These are phyloP conservation scores for Pleurotus sapidus DNA, from an alignment of 768 basidiomycete genomes.

Conservation along the genomic window DNA sequence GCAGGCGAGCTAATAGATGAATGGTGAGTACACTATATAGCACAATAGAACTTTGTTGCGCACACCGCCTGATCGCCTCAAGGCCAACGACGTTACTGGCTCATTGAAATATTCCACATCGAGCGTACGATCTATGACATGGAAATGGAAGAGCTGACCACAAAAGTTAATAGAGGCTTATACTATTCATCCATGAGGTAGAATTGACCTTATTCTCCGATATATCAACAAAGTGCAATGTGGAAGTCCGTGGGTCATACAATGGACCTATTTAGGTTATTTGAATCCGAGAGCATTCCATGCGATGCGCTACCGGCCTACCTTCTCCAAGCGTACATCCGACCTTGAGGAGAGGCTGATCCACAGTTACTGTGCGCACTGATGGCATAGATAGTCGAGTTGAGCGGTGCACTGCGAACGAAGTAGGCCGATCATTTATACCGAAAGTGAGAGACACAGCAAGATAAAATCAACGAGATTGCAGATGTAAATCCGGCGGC, in stretches of 20 bases:
- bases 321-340: slow-evolving; percentile 66
- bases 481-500: slow-evolving; percentile 17
- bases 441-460: slow-evolving; percentile 13
- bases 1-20: slow-evolving; percentile 47
- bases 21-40: neutral
- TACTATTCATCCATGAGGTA: neutral
- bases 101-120: slow-evolving; percentile 49
- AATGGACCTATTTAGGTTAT: slow-evolving; percentile 46
- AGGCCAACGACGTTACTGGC: slow-evolving; percentile 54
- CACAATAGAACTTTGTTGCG: slow-evolving; percentile 26
- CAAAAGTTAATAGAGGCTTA: neutral
- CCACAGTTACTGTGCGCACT: slow-evolving; percentile 30
- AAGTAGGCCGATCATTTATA: slow-evolving; percentile 18
- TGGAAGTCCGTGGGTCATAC: slow-evolving; percentile 51
- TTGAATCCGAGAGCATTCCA: slow-evolving; percentile 17
- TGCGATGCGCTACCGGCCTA: slow-evolving; percentile 19
- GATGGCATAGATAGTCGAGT: slow-evolving; percentile 2
- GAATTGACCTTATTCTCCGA: slow-evolving; percentile 43
- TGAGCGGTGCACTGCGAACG: neutral
- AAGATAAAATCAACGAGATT: slow-evolving; percentile 14
- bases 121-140: slow-evolving; percentile 37
- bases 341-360: slow-evolving; percentile 45
- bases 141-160: slow-evolving; percentile 50
- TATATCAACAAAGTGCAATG: slow-evolving; percentile 71
- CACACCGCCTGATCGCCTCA: slow-evolving; percentile 44